Base-by-base conservation (phyloP, 306 rosid species). In the Trichosanthes cucumerina region DNA sequence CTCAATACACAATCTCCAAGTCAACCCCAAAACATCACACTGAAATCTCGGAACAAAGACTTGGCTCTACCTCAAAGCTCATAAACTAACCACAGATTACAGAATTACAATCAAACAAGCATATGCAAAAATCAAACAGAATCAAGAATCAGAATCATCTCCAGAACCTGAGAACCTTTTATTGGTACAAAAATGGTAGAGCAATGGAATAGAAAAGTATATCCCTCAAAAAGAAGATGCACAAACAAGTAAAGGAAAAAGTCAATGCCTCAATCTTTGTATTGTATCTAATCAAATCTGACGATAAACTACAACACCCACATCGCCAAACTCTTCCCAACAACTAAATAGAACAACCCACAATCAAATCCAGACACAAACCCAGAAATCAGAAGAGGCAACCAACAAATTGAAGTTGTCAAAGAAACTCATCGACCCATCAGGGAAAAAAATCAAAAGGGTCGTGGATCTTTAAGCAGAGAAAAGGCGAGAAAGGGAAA, bases 11-110 rank as follows among this genome's bases (percentile, higher is more conserved):
- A 70, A 52, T 66, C 75, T 78, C 81, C 58, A 83, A 91, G 95
- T 91, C 98, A 89, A 90, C 86, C 85, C 79, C 76, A 82, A 52
- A 69, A 60, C 24, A 49, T 24, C 63, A 13, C 46, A 49, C 70
- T 68, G 60, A 58, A 72, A 23, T 41, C 16, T 34, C 78, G 78
- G 79, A 84, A 74, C 78, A 79, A 75, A 53, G 49, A 36, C 64
- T 53, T 54, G 50, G 58, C 59, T 52, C 59, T n/a, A 54, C 59
- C 59, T 7, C 49, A 41, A 73, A 72, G 63, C 39, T 63, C 70
- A 13, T 8, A 49, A 72, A 72, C 47, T 4, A 50, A 33, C 47
- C 31, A 15, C 0, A 47, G 38, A 73, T 49, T 16, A 15, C 0
- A 47, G 38, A 73, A 73, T 16, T 10, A 49, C 41, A 49, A 50